Base-by-base conservation (phyloP, 441 rosid species). In the Breynia disticha region DNA sequence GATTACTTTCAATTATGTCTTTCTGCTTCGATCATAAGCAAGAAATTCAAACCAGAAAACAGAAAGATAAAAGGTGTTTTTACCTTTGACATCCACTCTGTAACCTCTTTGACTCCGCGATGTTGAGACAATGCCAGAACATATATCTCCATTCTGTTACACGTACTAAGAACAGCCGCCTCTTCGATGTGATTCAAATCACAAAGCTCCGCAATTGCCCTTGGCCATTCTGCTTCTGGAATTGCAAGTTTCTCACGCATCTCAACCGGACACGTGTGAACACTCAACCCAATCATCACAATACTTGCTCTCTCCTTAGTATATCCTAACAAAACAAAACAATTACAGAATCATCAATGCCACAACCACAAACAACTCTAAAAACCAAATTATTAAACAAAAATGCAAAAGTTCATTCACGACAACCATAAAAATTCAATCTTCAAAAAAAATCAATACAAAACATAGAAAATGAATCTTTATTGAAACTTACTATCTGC, bases 21-120 rank as follows among this genome's bases (percentile, higher is more conserved):
- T 24, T 24, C 32, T 24, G 3, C 32, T 24, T 24, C 32, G 4
- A 32, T 16, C 15, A 52, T 28, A 37, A 43, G 16, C 24, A 21
- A 21, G 7, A 16, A 22, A 20, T 16, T 3, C 22, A 0, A 28
- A 21, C 17, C 5, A 11, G 3, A 16, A 24, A 22, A 28, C 54
- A 49, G 16, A 60, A 3, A 60, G 13, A 12, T 35, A 24, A 45
- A 71, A 55, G 46, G 22, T 52, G 54, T 32, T n/a, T n/a, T n/a
- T 16, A 90, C 98, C 98, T 91, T 91, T 37, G 95, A 86, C 98
- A 91, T 85, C 98, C 98, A 91, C 57, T 85, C 95, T 32, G 98
- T 88, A 14, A 91, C 98, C 78, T 91, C 98, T 69, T 82, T 88
- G 66, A 88, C 95, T 39, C 97, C 98, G 52, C 98, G 95, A 51